A percentile compares a stretch with the other conserved stretches of the same genome.
phyloP scores from a whole-genome alignment of 352 stramenopile species.

The Phytophthora megakarya region DNA sequence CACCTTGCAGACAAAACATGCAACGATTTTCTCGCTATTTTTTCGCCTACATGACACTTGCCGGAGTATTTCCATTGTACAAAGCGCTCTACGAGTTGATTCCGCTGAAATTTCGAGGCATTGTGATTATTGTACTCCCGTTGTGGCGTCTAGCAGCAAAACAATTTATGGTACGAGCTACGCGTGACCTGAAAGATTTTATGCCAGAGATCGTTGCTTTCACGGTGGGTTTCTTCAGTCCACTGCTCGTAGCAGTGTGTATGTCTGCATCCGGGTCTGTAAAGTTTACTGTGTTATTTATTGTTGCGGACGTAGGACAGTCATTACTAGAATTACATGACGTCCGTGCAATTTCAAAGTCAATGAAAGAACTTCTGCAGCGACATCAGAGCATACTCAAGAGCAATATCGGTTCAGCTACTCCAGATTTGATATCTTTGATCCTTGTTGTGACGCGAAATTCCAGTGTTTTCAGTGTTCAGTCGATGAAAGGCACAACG shows the following conservation, averaged over 20 bases:
- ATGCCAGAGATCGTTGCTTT: constrained; percentile 23
- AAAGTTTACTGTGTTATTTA: constrained; percentile 8
- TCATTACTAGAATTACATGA: constrained; percentile 11
- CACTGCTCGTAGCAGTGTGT: constrained; percentile 22
- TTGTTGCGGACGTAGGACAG: constrained; percentile 6
- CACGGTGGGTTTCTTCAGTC: constrained; percentile 27
- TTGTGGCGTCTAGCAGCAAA: constrained; percentile 19
- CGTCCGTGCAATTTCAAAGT: constrained; percentile 7
- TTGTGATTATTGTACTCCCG: constrained; percentile 8
- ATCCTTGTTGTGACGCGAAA: neutral
- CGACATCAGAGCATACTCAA: neutral
- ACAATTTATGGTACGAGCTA: constrained; percentile 7
- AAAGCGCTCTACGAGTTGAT: constrained; percentile 16
- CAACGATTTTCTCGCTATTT: constrained; percentile 13
- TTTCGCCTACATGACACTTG: constrained; percentile 4
- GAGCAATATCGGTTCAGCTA: neutral
- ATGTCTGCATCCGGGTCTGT: constrained; percentile 13
- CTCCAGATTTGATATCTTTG: neutral
- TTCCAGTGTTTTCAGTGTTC: neutral
- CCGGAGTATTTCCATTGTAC: constrained; percentile 6
- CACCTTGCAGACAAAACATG: neutral
- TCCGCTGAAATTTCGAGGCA: constrained; percentile 1
- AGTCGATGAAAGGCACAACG: neutral
- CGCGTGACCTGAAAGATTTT: constrained; percentile 20
- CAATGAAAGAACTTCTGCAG: neutral